These are phyloP conservation scores for Porphyrellus cyaneotinctus DNA, from an alignment of 768 basidiomycete species.

Conservation along the genomic window DNA sequence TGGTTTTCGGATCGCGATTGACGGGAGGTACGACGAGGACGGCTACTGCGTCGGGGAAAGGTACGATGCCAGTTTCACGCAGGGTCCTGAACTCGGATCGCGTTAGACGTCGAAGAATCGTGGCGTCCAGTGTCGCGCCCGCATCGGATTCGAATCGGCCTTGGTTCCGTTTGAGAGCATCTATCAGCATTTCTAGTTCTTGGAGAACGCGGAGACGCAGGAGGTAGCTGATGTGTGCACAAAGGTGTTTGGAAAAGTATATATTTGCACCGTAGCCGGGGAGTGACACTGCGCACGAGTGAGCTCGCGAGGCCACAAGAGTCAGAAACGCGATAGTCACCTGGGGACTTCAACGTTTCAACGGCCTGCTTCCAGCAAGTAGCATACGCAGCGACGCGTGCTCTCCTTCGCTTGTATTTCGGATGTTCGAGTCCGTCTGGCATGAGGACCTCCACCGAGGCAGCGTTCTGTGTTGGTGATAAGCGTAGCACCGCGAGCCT, in stretches of 20 bases:
- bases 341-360: conserved; percentile 32
- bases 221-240: conserved; percentile 57
- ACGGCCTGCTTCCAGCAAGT: conserved; percentile 56
- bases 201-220: conserved; percentile 73
- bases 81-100: conserved; percentile 53
- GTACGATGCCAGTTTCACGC: conserved; percentile 43
- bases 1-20: conserved; percentile 49
- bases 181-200: conserved; percentile 61
- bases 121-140: conserved; percentile 26
- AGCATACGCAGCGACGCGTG: conserved; percentile 49
- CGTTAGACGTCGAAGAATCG: conserved; percentile 61
- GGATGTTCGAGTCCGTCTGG: conserved; percentile 67
- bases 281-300: conserved; percentile 14
- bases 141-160: background rate
- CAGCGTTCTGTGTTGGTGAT: conserved; percentile 28
- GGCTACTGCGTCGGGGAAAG: conserved; percentile 56
- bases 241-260: conserved; percentile 41
- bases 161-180: conserved; percentile 8
- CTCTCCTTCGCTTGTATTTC: conserved; percentile 47
- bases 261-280: conserved; percentile 30
- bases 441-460: conserved; percentile 32
- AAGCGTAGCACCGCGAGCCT: conserved; percentile 52
- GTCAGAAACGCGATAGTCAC: conserved; percentile 22
- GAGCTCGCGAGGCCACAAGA: conserved; percentile 2
- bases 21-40: conserved; percentile 66